Percentiles rank a stretch among this genome's conserved stretches.
These are phyloP conservation scores for Aspergillus incahuasiensis DNA, from an alignment of 495 filamentous ascomycete species.

Conservation along the genomic window DNA sequence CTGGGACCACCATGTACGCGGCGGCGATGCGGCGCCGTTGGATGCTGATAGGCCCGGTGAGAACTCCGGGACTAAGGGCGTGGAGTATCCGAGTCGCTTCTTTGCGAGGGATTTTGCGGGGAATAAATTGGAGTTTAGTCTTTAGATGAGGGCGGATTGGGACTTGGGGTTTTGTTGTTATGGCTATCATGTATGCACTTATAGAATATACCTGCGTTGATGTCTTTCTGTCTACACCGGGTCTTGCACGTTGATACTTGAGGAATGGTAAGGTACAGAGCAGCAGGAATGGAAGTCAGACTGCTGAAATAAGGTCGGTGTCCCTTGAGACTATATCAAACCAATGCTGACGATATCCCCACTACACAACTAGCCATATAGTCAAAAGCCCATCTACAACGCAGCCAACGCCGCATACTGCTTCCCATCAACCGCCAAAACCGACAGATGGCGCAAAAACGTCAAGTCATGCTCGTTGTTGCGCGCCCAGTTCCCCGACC, in stretches of 20 bases:
- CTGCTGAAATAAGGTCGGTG: too few species aligned
- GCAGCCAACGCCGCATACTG: conserved; percentile 11
- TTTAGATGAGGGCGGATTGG: conserved; percentile 24
- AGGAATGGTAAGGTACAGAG: too few species aligned
- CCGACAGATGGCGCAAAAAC: conserved; percentile 16
- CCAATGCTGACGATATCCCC: too few species aligned
- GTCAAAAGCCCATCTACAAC: not conserved
- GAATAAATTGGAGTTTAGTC: conserved; percentile 57
- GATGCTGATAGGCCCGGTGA: conserved; percentile 53
- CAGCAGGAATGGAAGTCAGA: too few species aligned
- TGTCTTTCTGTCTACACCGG: too few species aligned
- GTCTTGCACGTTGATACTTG: too few species aligned
- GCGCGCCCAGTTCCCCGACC: conserved; percentile 4
- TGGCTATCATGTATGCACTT: too few species aligned
- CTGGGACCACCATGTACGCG: conserved; percentile 49
- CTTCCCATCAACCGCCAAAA: conserved; percentile 8
- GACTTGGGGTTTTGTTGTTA: too few species aligned
- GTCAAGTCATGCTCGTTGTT: conserved; percentile 12
- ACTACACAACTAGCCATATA: not conserved
- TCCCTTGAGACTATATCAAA: too few species aligned
- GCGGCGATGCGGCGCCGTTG: conserved; percentile 45
- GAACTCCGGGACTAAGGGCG: conserved; percentile 48
- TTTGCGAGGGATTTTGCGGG: conserved; percentile 62
- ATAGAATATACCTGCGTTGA: too few species aligned
- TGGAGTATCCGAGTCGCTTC: conserved; percentile 56